Percentiles rank a stretch among this genome's conserved stretches.
phyloP scores from a whole-genome alignment of 345 rosid species.

The Brassica incana region DNA sequence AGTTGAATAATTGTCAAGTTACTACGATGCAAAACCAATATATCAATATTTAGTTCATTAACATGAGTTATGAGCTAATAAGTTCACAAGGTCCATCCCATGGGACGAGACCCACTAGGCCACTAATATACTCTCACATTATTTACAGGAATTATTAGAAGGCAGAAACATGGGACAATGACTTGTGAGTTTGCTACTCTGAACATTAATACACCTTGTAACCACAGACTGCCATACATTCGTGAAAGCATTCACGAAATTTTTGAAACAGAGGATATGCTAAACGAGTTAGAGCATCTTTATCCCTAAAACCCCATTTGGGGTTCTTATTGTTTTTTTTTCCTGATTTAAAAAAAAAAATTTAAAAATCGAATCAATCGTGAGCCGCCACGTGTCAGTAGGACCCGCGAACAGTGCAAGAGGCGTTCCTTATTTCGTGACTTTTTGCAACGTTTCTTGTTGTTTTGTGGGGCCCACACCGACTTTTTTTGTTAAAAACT shows the following conservation, averaged over 20 bases:
- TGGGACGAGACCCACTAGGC: slow-evolving; percentile 13
- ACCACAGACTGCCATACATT: slow-evolving; percentile 91
- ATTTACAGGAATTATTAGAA: not conserved
- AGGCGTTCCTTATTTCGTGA: no score
- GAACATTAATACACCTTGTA: slow-evolving; percentile 56
- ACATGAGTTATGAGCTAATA: not conserved
- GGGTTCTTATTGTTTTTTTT: no score
- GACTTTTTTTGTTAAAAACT: no score
- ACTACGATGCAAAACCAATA: not conserved
- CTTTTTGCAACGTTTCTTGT: no score
- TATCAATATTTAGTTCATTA: not conserved
- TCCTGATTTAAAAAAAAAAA: no score
- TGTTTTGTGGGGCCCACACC: no score
- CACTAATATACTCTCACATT: not conserved
- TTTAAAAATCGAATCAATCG: no score
- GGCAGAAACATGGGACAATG: not conserved
- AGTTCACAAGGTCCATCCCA: slow-evolving; percentile 1
- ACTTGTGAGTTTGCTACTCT: slow-evolving; percentile 18
- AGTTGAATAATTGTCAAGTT: no score
- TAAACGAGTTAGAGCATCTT: not conserved
- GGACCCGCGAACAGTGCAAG: no score
- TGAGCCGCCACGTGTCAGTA: no score
- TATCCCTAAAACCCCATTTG: no score
- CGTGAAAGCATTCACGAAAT: slow-evolving; percentile 77
- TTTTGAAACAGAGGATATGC: slow-evolving; percentile 1